These are phyloP conservation scores for Ambrosia trifida DNA, from an alignment of 129 eudicot species.

Conservation along the genomic window DNA sequence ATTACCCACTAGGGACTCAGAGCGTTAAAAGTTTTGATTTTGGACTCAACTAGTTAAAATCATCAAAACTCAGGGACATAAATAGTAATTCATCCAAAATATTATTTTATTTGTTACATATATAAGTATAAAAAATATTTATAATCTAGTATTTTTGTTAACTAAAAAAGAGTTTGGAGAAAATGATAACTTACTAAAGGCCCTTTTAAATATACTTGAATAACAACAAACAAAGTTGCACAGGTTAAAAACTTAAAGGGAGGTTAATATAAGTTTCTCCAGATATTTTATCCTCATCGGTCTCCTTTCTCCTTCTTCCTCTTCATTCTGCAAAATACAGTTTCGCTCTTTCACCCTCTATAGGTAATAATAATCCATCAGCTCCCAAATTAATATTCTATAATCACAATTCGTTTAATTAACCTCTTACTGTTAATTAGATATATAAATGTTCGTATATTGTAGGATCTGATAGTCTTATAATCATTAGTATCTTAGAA, in stretches of 20 bases:
- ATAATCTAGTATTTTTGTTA: too few relatives aligned
- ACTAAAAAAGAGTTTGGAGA: too few relatives aligned
- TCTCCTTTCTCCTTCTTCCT: slow-evolving; percentile 5
- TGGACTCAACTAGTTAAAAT: too few relatives aligned
- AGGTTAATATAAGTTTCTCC: background rate
- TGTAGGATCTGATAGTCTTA: slow-evolving; percentile 13
- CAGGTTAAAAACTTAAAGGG: slow-evolving; percentile 13
- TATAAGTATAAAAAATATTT: too few relatives aligned
- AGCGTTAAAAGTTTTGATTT: too few relatives aligned
- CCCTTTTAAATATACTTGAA: too few relatives aligned
- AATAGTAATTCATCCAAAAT: too few relatives aligned
- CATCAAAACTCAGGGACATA: too few relatives aligned
- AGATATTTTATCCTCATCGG: slow-evolving; percentile 29
- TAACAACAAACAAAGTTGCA: too few relatives aligned
- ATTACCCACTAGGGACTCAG: too few relatives aligned
- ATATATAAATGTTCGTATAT: slow-evolving; percentile 15
- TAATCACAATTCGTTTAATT: background rate
- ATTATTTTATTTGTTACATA: too few relatives aligned
- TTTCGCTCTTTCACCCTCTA: slow-evolving; percentile 23
- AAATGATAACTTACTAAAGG: too few relatives aligned
- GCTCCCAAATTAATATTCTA: slow-evolving; percentile 10
- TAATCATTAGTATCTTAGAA: background rate
- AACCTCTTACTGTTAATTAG: slow-evolving; percentile 4
- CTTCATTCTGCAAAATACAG: slow-evolving; percentile 33
- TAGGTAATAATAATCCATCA: slow-evolving; percentile 32